Evolutionary conservation across 2,329 filamentous ascomycete genomes (phyloP).

Genomic region (Diaporthe vaccinii): DNA sequence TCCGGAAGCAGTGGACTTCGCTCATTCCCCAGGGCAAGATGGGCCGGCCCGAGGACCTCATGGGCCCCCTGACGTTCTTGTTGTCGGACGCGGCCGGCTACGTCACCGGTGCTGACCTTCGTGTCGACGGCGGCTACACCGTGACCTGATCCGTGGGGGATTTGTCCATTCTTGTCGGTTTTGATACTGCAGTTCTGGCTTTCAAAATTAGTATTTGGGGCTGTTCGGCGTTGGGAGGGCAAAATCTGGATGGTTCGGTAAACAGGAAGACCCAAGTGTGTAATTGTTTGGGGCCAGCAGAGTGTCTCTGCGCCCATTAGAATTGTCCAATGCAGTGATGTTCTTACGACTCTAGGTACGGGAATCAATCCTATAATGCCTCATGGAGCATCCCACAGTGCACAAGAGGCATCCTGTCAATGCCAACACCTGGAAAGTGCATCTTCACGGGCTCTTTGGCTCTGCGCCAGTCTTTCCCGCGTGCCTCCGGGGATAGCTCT

Average conservation of each 20-base stretch:
- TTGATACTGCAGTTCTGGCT: not conserved
- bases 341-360: not conserved
- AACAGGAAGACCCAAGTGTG: not conserved
- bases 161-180: constrained; percentile 60
- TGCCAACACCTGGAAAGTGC: not conserved
- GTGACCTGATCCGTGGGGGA: constrained; percentile 78
- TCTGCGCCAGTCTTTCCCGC: not conserved
- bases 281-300: not conserved
- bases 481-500: too few species aligned
- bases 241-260: constrained; percentile 3
- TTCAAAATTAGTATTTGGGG: not conserved
- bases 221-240: constrained; percentile 18
- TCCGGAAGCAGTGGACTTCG: constrained; percentile 91
- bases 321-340: not conserved
- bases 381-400: not conserved
- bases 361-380: too few species aligned
- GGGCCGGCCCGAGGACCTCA: constrained; percentile 90
- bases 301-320: not conserved
- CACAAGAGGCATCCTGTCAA: not conserved
- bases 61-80: constrained; percentile 81
- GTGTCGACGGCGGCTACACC: constrained; percentile 93
- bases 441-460: not conserved
- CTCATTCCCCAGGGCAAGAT: constrained; percentile 95
- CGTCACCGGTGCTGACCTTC: constrained; percentile 79
- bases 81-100: constrained; percentile 64